Conservation (phyloP, 208 protist genomes). For the Trichomonas tenax region DNA sequence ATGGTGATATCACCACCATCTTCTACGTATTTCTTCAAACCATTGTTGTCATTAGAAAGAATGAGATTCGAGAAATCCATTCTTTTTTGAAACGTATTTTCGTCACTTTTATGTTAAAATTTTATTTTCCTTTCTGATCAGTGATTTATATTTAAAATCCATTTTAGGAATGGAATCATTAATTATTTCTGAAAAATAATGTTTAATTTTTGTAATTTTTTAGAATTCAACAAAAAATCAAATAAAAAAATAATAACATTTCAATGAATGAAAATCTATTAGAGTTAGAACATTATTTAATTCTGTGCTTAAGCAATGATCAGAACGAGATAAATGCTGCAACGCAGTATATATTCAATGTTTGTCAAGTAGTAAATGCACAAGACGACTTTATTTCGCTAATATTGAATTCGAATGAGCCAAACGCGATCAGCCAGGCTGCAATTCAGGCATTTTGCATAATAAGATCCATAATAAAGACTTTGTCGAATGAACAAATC, state of each 20-base stretch:
- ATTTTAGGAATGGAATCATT: no score
- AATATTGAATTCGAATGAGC: not conserved
- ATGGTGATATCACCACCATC: not conserved
- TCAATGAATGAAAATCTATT: not conserved
- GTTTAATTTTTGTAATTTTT: no score
- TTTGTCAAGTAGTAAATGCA: not conserved
- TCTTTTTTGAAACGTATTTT: not conserved
- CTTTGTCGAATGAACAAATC: not conserved
- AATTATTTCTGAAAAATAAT: no score
- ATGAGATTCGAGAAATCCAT: slow-evolving; percentile 19
- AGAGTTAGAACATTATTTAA: not conserved
- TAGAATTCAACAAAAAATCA: no score
- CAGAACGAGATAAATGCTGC: not conserved
- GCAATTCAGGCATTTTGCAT: not conserved
- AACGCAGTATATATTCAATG: not conserved
- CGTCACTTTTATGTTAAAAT: not conserved
- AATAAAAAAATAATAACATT: no score
- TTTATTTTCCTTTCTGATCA: no score
- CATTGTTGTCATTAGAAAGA: not conserved
- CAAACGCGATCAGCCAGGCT: not conserved
- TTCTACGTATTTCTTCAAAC: not conserved
- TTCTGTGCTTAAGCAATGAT: not conserved
- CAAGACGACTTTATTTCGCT: not conserved
- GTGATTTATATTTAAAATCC: no score
- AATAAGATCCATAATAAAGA: not conserved